phyloP scores from a whole-genome alignment of 257 asterid species.

The Paraleonurus japonicus region DNA sequence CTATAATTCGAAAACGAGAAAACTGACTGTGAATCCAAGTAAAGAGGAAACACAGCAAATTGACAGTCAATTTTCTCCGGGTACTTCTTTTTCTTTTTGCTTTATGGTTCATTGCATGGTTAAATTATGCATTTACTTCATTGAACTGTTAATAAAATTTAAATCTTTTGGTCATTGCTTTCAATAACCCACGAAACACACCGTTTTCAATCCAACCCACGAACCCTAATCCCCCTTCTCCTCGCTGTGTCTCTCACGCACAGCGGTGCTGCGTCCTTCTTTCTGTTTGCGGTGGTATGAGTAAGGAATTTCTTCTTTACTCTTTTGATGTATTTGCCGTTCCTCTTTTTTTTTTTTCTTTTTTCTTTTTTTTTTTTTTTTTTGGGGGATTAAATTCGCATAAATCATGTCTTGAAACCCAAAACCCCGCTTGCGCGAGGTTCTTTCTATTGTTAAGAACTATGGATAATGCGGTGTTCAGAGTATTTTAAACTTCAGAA shows the following conservation, averaged over 20 bases:
- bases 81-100: constrained; percentile 22
- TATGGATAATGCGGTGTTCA: not conserved
- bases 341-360: not conserved
- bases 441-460: not conserved
- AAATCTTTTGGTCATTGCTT: not conserved
- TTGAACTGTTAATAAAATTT: not conserved
- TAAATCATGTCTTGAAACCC: constrained; percentile 19
- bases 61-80: constrained; percentile 44
- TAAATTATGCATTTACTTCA: not conserved
- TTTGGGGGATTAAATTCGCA: not conserved
- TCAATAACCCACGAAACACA: constrained; percentile 21
- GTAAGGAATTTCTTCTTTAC: constrained; percentile 13
- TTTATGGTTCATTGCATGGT: not conserved
- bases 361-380: too few relatives aligned
- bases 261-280: constrained; percentile 14
- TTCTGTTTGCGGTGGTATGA: not conserved
- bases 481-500: not conserved
- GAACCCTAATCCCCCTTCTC: not conserved
- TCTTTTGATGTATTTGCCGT: not conserved
- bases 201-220: constrained; percentile 19
- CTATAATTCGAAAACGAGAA: constrained; percentile 13
- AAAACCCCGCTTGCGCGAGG: not conserved
- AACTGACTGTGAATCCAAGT: constrained; percentile 25
- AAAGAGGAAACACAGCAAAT: constrained; percentile 43
- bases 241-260: not conserved